phyloP scores from a whole-genome alignment of 306 rosid species.

The Dalbergia cochinchinensis region DNA sequence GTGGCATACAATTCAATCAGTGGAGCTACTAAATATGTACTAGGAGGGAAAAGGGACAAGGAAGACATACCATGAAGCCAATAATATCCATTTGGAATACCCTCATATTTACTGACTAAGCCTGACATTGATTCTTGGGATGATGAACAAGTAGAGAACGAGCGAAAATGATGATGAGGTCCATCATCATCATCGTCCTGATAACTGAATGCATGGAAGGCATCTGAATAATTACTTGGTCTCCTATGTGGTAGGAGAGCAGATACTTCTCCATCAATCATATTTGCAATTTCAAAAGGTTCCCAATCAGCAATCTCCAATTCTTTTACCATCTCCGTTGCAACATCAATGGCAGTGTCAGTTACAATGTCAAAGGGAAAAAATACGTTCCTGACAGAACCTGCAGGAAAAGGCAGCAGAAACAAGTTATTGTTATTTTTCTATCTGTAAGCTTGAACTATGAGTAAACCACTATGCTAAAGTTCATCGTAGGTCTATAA shows the following conservation, averaged over 20 bases:
- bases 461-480: not conserved
- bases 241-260: constrained; percentile 70
- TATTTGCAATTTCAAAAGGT: constrained; percentile 85
- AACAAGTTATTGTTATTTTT: not conserved
- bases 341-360: constrained; percentile 84
- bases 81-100: constrained; percentile 51
- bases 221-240: constrained; percentile 45
- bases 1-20: not conserved
- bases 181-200: constrained; percentile 53
- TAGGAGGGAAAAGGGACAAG: constrained; percentile 8
- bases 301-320: constrained; percentile 88
- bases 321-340: constrained; percentile 93
- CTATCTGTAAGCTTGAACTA: constrained; percentile 2
- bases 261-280: constrained; percentile 88
- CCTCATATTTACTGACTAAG: constrained; percentile 51
- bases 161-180: constrained; percentile 57
- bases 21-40: not conserved
- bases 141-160: constrained; percentile 73
- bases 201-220: constrained; percentile 55
- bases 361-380: constrained; percentile 81
- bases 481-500: not conserved
- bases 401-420: constrained; percentile 55
- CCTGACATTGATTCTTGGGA: constrained; percentile 63
- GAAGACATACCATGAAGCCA: constrained; percentile 69
- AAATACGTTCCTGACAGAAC: constrained; percentile 75